Evolutionary conservation across 2,329 filamentous ascomycete species (phyloP), one percentile per base, ranked within the genome.

Genomic region (Aspergillus puulaauensis): DNA sequence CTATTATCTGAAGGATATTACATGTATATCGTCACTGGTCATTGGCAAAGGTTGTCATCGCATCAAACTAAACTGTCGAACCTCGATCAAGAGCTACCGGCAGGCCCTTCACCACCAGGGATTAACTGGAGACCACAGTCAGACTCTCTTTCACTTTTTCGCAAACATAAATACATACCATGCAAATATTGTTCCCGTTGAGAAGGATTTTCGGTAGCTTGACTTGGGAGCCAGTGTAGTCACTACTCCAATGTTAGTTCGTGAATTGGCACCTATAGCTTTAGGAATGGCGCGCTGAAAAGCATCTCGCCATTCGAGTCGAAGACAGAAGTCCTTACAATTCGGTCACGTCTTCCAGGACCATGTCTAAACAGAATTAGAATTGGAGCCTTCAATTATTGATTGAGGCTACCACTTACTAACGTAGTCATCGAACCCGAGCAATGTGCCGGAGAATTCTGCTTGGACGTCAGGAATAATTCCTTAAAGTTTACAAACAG

Each of bases 171-270:
- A 15, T 37, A 52, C 82, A 56, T 83, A 96, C 95, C 95, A 99
- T 99, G 90, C 93, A 98, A 64, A 99, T 91, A 71, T 98, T 98
- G 80, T 99, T 99, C 57, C 95, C 95, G 70, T 99, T 99, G 40
- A 99, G 80, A 43, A 99, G 79, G 61, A 99, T 96, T 82, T 98
- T 98, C 52, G 92, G 85, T 41, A 99, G 85, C 75, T 96, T 96
- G 46, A 87, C 90, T 76, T 93, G 89, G 68, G 89, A 86, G 61
- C 93, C 93, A 5, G 88, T 88, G 78, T 96, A 96, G 78, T 99
- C 95, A 73, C 93, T 98, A 52, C 6, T 4, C 23, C 17, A 4
- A 43, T 21, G 49, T 73, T 62, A 73, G 56, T 54, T 33, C 41
- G 47, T 50, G 31, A 41, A 40, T 21, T 24, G 14, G 46, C 11